Evolutionary conservation across 345 rosid genomes (phyloP), one percentile per base, ranked within the genome.

Genomic region (Mangifera indica): DNA sequence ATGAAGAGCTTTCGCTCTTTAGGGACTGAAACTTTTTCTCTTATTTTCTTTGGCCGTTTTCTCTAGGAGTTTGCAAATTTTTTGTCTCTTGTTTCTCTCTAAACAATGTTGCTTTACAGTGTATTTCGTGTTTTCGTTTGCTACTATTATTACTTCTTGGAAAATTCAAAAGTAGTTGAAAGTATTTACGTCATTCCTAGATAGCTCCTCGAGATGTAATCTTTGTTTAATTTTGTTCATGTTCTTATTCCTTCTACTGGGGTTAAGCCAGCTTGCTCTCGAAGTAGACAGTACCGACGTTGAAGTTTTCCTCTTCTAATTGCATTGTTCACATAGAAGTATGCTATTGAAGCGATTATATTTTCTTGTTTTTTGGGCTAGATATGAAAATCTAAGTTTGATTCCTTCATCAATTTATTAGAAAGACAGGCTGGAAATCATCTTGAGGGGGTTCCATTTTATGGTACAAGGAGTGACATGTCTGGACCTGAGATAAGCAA

Each of bases 381-480:
- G 68, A 40, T 29, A 24, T 63, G 68, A 63, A 40, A 44, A 62
- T 66, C 63, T 34, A 69, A 55, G 66, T 79, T 77, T 81, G 72
- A 74, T 74, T 56, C 58, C 29, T 58, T 80, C 78, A 72, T 81
- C 62, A 32, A 67, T 74, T 71, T 74, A 67, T 74, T 82, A 76
- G 92, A 90, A 84, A 87, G 85, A 76, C 88, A 86, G 80, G 82
- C 61, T 52, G 82, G 85, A 21, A 90, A 69, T 81, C 93, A 89
- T 82, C 90, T 90, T 24, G 93, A 90, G 80, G 98, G 97, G 21
- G 82, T 90, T 80, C 97, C 94, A 44, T 87, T 75, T 83, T 91
- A 87, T 68, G 84, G 88, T 71, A 84, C 90, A 32, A 87, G 94
- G 76, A 86, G 89, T 60, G 94, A 90, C 24, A 74, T 83, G 55